A percentile compares a stretch with the other conserved stretches of the same genome.
These are phyloP conservation scores for Lasiosphaeris hirsuta DNA, from an alignment of 495 filamentous ascomycete genomes.

Conservation along the genomic window DNA sequence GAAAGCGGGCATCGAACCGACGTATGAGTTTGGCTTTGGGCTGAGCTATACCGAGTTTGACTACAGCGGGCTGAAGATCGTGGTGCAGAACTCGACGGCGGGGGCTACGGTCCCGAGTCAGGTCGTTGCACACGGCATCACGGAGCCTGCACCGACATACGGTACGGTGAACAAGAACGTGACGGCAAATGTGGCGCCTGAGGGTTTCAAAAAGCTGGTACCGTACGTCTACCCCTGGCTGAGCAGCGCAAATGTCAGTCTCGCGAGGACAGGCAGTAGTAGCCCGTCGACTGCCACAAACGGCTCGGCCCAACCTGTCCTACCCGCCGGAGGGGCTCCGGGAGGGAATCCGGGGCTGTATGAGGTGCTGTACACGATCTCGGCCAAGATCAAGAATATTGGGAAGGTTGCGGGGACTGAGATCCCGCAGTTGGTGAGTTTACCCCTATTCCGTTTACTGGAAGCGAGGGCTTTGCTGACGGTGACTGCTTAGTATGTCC, in stretches of 20 bases:
- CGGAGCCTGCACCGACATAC: constrained; percentile 30
- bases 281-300: constrained; percentile 54
- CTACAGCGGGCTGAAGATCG: constrained; percentile 28
- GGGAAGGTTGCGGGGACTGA: constrained; percentile 53
- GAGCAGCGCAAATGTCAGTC: constrained; percentile 22
- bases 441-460: background rate
- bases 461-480: background rate
- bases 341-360: constrained; percentile 70
- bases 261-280: constrained; percentile 36
- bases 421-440: constrained; percentile 57
- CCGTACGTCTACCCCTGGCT: constrained; percentile 41
- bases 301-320: constrained; percentile 63
- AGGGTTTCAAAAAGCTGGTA: constrained; percentile 37
- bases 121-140: constrained; percentile 20
- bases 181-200: constrained; percentile 32
- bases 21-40: constrained; percentile 48
- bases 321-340: constrained; percentile 64
- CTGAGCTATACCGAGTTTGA: constrained; percentile 47
- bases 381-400: constrained; percentile 47
- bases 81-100: background rate
- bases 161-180: constrained; percentile 28
- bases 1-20: constrained; percentile 39
- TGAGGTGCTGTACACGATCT: constrained; percentile 44
- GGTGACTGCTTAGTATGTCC: constrained; percentile 43
- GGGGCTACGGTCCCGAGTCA: constrained; percentile 12